These are phyloP conservation scores for Penicillium oxalicum DNA, from an alignment of 2,329 filamentous ascomycete genomes.

Conservation along the genomic window DNA sequence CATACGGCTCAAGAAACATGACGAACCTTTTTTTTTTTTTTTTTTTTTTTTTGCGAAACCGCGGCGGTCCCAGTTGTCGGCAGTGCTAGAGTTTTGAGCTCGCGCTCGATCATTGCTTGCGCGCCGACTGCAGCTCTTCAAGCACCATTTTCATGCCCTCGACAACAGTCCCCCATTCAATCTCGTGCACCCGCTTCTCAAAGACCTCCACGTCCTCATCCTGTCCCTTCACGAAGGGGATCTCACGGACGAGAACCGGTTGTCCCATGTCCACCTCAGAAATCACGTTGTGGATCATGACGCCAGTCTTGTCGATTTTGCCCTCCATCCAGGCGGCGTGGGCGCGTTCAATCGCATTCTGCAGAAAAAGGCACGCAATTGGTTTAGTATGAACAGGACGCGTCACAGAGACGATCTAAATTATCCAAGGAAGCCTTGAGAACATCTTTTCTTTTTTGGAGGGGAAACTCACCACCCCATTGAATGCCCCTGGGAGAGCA, in stretches of 20 bases:
- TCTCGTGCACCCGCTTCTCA: slow-evolving; percentile 64
- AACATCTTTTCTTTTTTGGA: too few relatives aligned
- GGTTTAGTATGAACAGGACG: too few relatives aligned
- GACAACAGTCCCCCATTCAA: slow-evolving; percentile 75
- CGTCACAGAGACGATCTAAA: too few relatives aligned
- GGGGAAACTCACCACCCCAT: slow-evolving; percentile 53
- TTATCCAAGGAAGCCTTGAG: too few relatives aligned
- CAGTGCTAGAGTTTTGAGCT: background rate
- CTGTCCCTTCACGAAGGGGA: slow-evolving; percentile 55
- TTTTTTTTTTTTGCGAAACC: background rate
- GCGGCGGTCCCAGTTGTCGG: background rate
- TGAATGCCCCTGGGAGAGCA: slow-evolving; percentile 65
- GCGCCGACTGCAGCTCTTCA: slow-evolving; percentile 23
- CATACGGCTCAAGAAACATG: too few relatives aligned
- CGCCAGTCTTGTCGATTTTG: slow-evolving; percentile 63
- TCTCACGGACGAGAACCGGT: slow-evolving; percentile 64
- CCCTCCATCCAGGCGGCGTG: slow-evolving; percentile 66
- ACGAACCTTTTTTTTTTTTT: too few relatives aligned
- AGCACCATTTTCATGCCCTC: slow-evolving; percentile 52
- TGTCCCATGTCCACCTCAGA: slow-evolving; percentile 72
- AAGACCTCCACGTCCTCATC: slow-evolving; percentile 62
- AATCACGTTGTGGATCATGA: slow-evolving; percentile 86
- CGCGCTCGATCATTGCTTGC: slow-evolving; percentile 10
- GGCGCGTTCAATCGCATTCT: slow-evolving; percentile 68
- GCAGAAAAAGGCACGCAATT: background rate